Evolutionary conservation across 2,329 filamentous ascomycete species (phyloP), one percentile per base, ranked within the genome.

Genomic region (Pseudovirgaria hyperparasitica): DNA sequence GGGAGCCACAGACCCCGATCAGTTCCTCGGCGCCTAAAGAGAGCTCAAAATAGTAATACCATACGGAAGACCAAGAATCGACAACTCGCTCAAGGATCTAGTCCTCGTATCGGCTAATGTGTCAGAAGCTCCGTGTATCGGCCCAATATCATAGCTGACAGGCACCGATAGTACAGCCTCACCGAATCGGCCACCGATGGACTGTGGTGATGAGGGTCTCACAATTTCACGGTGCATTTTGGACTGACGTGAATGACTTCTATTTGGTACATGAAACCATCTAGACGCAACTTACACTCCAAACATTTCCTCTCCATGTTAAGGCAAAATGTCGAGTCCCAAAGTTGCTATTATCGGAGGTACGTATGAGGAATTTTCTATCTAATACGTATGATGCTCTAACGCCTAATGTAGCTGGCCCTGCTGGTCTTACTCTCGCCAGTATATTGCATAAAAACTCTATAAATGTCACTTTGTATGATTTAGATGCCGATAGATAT

Each of bases 391-490:
- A 17, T n/a, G n/a, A 9, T 19, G 5, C 17, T 15, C 19, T n/a
- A 25, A 26, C 24, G 19, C 12, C 14, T 10, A 16, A 10, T 26
- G 4, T 4, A 26, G 36, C 50, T 36, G 36, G 54, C 4, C 52
- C 52, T 5, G 43, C 45, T 7, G 52, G 52, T 23, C 42, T 47
- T 27, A 46, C 41, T 8, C 45, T 57, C 9, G 52, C 52, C 4
- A 43, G 50, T 15, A 43, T 57, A 9, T 46, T 56, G 9, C 39
- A 43, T 22, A 38, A 52, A 6, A 49, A 55, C 27, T 48, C 51
- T 19, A 16, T 26, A 35, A 7, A 23, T 5, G 17, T 16, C 30
- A 43, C 41, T 8, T 31, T 51, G 20, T 56, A 43, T 38, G 52
- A 56, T 26, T 31, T 33, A 19, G 53, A 56, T 26, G 24, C 32